A percentile compares a stretch with the other conserved stretches of the same genome.
phyloP scores from a whole-genome alignment of 352 stramenopile species.

The Phytopythium chamaehyphon region DNA sequence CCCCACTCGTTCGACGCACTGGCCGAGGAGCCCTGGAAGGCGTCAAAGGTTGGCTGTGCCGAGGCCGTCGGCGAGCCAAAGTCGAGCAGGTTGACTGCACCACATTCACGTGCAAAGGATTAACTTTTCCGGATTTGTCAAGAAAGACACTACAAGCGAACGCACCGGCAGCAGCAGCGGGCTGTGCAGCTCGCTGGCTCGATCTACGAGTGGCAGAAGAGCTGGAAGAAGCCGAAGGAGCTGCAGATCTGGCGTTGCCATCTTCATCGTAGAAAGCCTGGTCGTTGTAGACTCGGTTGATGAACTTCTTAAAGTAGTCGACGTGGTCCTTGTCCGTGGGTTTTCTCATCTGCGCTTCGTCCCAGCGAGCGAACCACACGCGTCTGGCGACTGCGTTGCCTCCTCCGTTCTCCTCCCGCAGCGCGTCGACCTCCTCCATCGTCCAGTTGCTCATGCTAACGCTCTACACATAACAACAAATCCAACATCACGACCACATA shows the following conservation, averaged over 20 bases:
- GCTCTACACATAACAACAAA: slow-evolving; percentile 23
- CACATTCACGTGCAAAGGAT: neutral
- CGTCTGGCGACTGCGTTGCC: slow-evolving; percentile 82
- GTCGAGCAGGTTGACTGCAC: slow-evolving; percentile 49
- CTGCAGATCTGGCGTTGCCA: slow-evolving; percentile 3
- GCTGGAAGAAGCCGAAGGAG: neutral
- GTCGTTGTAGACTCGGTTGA: slow-evolving; percentile 83
- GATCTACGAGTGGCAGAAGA: too few species aligned
- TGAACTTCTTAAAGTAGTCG: slow-evolving; percentile 86
- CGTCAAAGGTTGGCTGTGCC: slow-evolving; percentile 34
- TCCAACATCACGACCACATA: too few species aligned
- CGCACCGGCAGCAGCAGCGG: neutral
- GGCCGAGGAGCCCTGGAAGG: slow-evolving; percentile 17
- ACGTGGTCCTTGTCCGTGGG: slow-evolving; percentile 69
- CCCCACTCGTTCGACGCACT: slow-evolving; percentile 22
- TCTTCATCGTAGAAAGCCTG: slow-evolving; percentile 68
- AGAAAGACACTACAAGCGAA: neutral
- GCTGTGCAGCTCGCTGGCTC: slow-evolving; percentile 6
- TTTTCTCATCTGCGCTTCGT: slow-evolving; percentile 65
- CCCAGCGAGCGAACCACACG: slow-evolving; percentile 87
- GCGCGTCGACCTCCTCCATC: slow-evolving; percentile 84
- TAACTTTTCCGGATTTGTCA: neutral
- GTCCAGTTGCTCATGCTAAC: slow-evolving; percentile 95
- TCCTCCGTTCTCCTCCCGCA: slow-evolving; percentile 82
- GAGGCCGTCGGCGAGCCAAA: slow-evolving; percentile 32